A percentile compares a stretch with the other conserved stretches of the same genome.
phyloP scores from a whole-genome alignment of 805 yeast genomes.

The Wickerhamiella australiensis region DNA sequence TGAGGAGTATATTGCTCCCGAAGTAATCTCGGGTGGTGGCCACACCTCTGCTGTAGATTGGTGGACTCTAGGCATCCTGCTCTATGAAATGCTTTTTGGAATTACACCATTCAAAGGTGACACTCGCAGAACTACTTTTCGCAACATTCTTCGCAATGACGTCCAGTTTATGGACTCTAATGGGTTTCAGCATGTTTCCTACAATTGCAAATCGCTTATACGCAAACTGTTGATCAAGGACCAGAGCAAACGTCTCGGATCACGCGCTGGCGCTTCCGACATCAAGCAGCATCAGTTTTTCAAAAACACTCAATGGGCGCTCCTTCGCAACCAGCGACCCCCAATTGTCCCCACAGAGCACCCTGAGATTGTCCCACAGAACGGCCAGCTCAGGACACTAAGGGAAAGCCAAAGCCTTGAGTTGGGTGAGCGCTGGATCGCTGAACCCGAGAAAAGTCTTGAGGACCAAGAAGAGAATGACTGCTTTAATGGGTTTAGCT shows the following conservation, averaged over 20 bases:
- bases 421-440: conserved; percentile 22
- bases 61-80: conserved; percentile 96
- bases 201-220: conserved; percentile 66
- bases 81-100: conserved; percentile 91
- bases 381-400: conserved; percentile 9
- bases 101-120: conserved; percentile 93
- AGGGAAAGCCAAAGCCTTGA: conserved; percentile 21
- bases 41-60: conserved; percentile 98
- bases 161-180: conserved; percentile 60
- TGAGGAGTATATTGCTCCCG: conserved; percentile 97
- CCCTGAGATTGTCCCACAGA: background rate
- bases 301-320: conserved; percentile 89
- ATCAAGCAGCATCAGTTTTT: conserved; percentile 84
- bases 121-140: conserved; percentile 78
- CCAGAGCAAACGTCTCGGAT: conserved; percentile 78
- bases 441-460: conserved; percentile 16
- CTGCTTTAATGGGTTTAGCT: conserved; percentile 22
- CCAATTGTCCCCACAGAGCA: conserved; percentile 81
- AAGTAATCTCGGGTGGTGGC: conserved; percentile 91
- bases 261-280: conserved; percentile 90
- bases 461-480: conserved; percentile 14
- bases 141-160: conserved; percentile 73
- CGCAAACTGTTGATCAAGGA: conserved; percentile 77
- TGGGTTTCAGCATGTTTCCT: conserved; percentile 44
- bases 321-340: conserved; percentile 81